Percentiles rank a stretch among this genome's conserved stretches.
Evolutionary conservation across 768 basidiomycete species (phyloP).

Genomic region (Phlebiopsis flavidoalba): DNA sequence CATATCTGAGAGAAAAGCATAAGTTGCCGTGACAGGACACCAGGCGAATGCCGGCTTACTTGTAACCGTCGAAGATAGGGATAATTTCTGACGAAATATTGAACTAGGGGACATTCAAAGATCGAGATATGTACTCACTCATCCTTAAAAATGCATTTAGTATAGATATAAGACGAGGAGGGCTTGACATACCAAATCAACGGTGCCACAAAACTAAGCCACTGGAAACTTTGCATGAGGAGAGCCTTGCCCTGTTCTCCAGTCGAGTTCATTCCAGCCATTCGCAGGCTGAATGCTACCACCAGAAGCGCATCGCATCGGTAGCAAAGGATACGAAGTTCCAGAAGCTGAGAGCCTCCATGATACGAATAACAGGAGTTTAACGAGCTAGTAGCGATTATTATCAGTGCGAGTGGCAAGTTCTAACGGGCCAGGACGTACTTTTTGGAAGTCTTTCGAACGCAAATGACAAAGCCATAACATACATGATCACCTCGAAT

Average conservation of each 20-base stretch:
- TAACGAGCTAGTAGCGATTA: slow-evolving; percentile 66
- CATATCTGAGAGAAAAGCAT: slow-evolving; percentile 43
- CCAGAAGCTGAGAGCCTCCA: slow-evolving; percentile 84
- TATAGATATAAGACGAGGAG: neutral
- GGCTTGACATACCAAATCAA: slow-evolving; percentile 67
- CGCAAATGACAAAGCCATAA: slow-evolving; percentile 71
- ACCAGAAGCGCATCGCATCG: slow-evolving; percentile 64
- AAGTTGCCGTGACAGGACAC: neutral
- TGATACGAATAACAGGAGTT: slow-evolving; percentile 68
- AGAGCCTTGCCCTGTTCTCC: slow-evolving; percentile 33
- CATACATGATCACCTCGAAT: slow-evolving; percentile 80
- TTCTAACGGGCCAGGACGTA: neutral
- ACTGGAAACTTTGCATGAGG: slow-evolving; percentile 75
- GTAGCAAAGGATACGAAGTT: slow-evolving; percentile 64
- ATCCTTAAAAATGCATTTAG: slow-evolving; percentile 47
- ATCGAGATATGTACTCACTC: slow-evolving; percentile 46
- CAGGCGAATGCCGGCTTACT: slow-evolving; percentile 38
- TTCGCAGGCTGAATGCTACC: slow-evolving; percentile 68
- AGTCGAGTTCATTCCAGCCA: slow-evolving; percentile 43
- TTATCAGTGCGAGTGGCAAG: neutral
- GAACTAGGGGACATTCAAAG: neutral
- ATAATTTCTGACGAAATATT: slow-evolving; percentile 49
- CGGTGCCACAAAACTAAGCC: slow-evolving; percentile 82
- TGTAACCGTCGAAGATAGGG: slow-evolving; percentile 77
- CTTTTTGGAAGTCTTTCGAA: slow-evolving; percentile 60